Evolutionary conservation across 208 protist species (phyloP).

Genomic region (Crithidia mellificae): DNA sequence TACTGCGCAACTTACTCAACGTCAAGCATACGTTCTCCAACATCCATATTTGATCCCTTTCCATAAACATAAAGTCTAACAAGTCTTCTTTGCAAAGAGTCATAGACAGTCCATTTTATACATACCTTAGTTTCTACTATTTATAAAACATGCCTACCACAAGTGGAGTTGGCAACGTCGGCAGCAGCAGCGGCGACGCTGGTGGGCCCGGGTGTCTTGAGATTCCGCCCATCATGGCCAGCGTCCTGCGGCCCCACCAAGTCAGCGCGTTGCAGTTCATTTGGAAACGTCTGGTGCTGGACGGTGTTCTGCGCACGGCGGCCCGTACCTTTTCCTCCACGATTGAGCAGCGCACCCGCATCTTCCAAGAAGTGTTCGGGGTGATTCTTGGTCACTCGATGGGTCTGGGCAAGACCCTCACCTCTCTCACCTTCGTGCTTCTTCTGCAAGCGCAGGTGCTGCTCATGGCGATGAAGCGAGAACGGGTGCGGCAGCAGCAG

Average conservation of each 20-base stretch:
- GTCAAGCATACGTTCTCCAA: too few relatives aligned
- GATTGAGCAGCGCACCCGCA: conserved; percentile 44
- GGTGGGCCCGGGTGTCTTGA: conserved; percentile 23
- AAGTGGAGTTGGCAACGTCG: not conserved
- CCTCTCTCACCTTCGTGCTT: conserved; percentile 65
- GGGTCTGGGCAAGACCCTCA: conserved; percentile 90
- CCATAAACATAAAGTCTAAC: too few relatives aligned
- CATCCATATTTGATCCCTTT: too few relatives aligned
- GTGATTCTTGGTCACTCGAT: conserved; percentile 88
- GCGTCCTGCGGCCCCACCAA: conserved; percentile 68
- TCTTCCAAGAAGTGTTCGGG: conserved; percentile 69
- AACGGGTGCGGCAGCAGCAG: conserved; percentile 25
- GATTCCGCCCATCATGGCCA: conserved; percentile 33
- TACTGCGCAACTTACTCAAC: too few relatives aligned
- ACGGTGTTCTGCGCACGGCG: conserved; percentile 55
- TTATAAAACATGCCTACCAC: not conserved
- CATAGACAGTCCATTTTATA: too few relatives aligned
- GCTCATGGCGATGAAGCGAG: conserved; percentile 39
- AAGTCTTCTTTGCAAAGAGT: too few relatives aligned
- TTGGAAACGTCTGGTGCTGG: conserved; percentile 72
- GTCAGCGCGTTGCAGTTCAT: conserved; percentile 73
- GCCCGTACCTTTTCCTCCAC: conserved; percentile 35
- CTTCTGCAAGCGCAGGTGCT: conserved; percentile 63
- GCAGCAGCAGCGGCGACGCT: not conserved
- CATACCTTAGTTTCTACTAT: too few relatives aligned